A percentile compares a stretch with the other conserved stretches of the same genome.
These are phyloP conservation scores for Paecilomyces fulvus DNA, from an alignment of 2,329 filamentous ascomycete species.

Conservation along the genomic window DNA sequence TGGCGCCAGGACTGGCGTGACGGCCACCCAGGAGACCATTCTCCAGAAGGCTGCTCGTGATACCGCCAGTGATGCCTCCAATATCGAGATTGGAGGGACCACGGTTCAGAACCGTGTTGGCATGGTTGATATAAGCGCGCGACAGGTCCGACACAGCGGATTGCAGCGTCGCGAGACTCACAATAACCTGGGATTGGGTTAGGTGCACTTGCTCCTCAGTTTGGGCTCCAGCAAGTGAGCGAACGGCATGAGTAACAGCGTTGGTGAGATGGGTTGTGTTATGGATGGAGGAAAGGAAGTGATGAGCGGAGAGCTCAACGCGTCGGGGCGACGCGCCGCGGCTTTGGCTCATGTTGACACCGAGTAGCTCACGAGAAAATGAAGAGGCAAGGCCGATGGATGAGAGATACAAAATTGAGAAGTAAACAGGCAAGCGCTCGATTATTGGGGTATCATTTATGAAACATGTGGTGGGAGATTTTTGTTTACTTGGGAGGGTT, in stretches of 20 bases:
- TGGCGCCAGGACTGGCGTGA: constrained; percentile 26
- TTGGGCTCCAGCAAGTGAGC: background rate
- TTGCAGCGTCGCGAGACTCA: constrained; percentile 70
- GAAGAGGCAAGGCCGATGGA: background rate
- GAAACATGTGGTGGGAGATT: constrained; percentile 1
- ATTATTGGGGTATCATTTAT: background rate
- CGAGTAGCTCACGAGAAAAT: background rate
- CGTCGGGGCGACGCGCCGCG: constrained; percentile 5
- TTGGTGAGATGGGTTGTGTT: constrained; percentile 5
- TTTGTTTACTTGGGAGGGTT: constrained; percentile 2
- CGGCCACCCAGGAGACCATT: constrained; percentile 35
- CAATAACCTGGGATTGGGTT: constrained; percentile 53
- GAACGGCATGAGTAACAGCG: constrained; percentile 5
- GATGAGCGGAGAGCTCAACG: background rate
- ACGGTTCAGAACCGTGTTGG: constrained; percentile 68
- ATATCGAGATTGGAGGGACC: constrained; percentile 45
- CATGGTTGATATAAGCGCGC: constrained; percentile 79
- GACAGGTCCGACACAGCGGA: constrained; percentile 71
- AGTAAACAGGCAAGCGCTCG: constrained; percentile 1
- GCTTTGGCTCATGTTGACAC: constrained; percentile 1
- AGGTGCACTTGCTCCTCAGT: constrained; percentile 11
- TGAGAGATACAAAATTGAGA: background rate
- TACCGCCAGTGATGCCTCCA: constrained; percentile 34
- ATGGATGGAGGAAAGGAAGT: constrained; percentile 7
- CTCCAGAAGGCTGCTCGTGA: constrained; percentile 36